Evolutionary conservation across 2,329 filamentous ascomycete species (phyloP).

Genomic region (Raffaelea ambrosiae): DNA sequence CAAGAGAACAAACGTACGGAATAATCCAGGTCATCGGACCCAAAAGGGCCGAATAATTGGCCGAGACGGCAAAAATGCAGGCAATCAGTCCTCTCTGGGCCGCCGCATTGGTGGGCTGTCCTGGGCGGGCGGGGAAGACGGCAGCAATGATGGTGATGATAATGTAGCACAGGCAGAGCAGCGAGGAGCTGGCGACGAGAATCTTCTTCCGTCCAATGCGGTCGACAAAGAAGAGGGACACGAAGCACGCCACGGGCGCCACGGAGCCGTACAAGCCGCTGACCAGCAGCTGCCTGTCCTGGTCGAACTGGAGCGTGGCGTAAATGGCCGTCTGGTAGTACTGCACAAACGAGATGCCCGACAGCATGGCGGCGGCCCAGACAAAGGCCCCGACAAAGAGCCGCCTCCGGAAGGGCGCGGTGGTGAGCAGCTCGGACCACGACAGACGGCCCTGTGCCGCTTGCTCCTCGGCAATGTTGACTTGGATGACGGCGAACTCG

Average conservation of each 20-base stretch:
- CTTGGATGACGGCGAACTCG: neutral
- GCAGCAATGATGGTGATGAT: neutral
- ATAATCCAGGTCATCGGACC: neutral
- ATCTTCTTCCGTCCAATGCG: neutral
- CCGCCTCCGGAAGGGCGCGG: neutral
- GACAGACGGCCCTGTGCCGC: neutral
- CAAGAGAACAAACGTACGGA: neutral
- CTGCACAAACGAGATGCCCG: constrained; percentile 22
- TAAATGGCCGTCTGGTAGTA: neutral
- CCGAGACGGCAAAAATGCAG: neutral
- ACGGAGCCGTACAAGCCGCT: neutral
- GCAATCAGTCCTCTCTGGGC: neutral
- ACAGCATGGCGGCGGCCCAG: constrained; percentile 7
- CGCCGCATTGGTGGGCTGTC: neutral
- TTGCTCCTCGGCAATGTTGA: neutral
- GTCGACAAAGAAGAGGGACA: neutral
- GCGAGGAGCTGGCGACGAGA: neutral
- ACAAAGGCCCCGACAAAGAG: constrained; percentile 3
- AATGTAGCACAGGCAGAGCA: neutral
- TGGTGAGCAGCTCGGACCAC: neutral
- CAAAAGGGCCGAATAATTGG: neutral
- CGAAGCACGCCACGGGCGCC: neutral
- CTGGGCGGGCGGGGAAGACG: neutral
- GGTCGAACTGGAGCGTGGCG: neutral
- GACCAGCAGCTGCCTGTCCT: neutral